phyloP scores from a whole-genome alignment of 306 rosid species.

The Carpinus fangiana region DNA sequence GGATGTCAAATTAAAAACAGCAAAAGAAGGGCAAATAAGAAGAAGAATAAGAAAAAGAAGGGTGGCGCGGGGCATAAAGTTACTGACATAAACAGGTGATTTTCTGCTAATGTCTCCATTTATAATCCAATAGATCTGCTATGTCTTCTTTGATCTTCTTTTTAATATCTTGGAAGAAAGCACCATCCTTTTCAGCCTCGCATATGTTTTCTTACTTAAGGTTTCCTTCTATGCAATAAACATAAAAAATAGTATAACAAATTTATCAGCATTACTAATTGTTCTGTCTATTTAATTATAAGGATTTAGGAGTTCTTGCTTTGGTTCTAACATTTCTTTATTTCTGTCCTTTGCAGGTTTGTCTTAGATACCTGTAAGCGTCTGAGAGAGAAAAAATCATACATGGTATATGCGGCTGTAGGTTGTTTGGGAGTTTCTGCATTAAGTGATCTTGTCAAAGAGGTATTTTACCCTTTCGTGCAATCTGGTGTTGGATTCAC shows the following conservation, averaged over 20 bases:
- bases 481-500: conserved; percentile 10
- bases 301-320: background rate
- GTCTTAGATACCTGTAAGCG: conserved; percentile 66
- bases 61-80: conserved; percentile 34
- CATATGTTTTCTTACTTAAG: background rate
- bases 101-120: background rate
- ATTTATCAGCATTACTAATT: background rate
- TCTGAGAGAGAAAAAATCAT: conserved; percentile 78
- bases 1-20: conserved; percentile 38
- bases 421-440: conserved; percentile 86
- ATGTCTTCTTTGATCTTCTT: conserved; percentile 17
- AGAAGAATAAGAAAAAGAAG: conserved; percentile 57
- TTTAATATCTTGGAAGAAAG: background rate
- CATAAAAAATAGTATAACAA: background rate
- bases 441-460: conserved; percentile 68
- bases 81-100: conserved; percentile 62
- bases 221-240: background rate
- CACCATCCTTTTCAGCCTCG: background rate
- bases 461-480: conserved; percentile 52
- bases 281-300: background rate
- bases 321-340: conserved; percentile 26
- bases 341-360: conserved; percentile 54
- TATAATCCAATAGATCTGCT: background rate
- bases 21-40: conserved; percentile 58
- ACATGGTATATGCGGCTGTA: conserved; percentile 84